Percentiles rank a stretch among this genome's conserved stretches.
Conservation (phyloP, 2,329 filamentous ascomycete genomes). For the Curvularia sp. region DNA sequence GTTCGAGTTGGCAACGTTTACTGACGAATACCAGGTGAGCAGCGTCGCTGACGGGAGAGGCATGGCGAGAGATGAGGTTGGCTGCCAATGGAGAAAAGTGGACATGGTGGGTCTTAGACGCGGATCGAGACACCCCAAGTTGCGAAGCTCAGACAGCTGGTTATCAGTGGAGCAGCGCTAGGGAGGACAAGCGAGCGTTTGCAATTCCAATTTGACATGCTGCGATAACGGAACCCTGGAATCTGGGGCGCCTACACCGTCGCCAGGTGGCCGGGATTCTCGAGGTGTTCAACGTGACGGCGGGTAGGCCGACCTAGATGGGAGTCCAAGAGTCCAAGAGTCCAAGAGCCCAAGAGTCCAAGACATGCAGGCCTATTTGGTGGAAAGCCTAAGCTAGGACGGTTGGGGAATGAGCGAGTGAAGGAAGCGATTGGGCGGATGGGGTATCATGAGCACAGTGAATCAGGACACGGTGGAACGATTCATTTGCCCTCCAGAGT, state of each 20-base stretch:
- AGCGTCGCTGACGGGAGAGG: conserved; percentile 4
- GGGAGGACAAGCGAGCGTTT: conserved; percentile 8
- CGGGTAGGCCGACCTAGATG: conserved; percentile 2
- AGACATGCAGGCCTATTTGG: conserved; percentile 15
- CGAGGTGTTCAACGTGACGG: background rate
- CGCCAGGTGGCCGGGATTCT: conserved; percentile 11
- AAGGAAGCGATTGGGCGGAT: conserved; percentile 1
- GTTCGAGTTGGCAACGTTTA: background rate
- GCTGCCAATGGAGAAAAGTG: conserved; percentile 9
- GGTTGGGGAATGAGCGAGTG: conserved; percentile 3
- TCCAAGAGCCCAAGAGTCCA: conserved; percentile 11
- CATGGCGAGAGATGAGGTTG: conserved; percentile 6
- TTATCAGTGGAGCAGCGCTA: conserved; percentile 31
- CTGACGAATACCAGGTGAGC: conserved; percentile 4
- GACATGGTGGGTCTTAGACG: conserved; percentile 9
- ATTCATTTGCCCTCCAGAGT: conserved; percentile 5
- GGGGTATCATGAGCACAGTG: conserved; percentile 12
- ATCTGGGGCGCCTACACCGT: conserved; percentile 4
- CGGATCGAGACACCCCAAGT: conserved; percentile 23
- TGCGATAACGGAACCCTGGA: conserved; percentile 16
- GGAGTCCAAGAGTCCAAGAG: background rate
- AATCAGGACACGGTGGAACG: conserved; percentile 7
- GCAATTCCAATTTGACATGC: conserved; percentile 15
- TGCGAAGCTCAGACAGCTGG: conserved; percentile 18
- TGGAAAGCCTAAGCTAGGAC: background rate